Evolutionary conservation across 2,329 filamentous ascomycete species (phyloP), one percentile per base, ranked within the genome.

Genomic region (Xylaria sp.): DNA sequence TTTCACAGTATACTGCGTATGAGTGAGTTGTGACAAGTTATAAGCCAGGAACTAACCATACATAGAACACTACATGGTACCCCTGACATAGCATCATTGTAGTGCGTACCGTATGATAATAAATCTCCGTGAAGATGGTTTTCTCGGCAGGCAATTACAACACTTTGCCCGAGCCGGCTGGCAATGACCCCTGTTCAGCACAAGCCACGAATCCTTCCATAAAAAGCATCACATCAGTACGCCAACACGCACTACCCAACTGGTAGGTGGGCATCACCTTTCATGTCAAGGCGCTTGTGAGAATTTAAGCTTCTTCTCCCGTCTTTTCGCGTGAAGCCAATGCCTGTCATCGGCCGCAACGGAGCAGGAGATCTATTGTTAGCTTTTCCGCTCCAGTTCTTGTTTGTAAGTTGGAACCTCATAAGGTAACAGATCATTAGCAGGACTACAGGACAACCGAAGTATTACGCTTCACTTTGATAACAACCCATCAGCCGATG

Each of bases 71-170:
- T n/a, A 36, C 17, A 36, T 53, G 49, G n/a, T 33, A 20, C 29
- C n/a, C n/a, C n/a, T n/a, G n/a, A n/a, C n/a, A n/a, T 13, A 25
- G 42, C n/a, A 17, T 20, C 15, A 39, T 33, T 25, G 33, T 20
- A 31, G 54, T 13, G 25, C 17, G 9, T 15, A 55, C 29, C 33
- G 60, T 54, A 63, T 62, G 60, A 42, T 51, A 38, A 53, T 62
- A 29, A 31, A 53, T 47, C 29, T 39, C 55, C 56, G 39, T 55
- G 17, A 27, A 17, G 27, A 39, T n/a, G 15, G 15, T 38, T 36
- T 59, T 57, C 56, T 53, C 65, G 65, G 65, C 65, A 64, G 65
- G 65, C 65, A 67, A 53, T 10, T 29, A 27, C 36, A 15, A 44
- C 55, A 38, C 49, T 67, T 15, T 42, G 45, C 4, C 39, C 22